Percentiles rank a stretch among this genome's conserved stretches.
These are phyloP conservation scores for Saksenaea vasiformis DNA, from an alignment of 371 early-diverging fungal genomes.

Conservation along the genomic window DNA sequence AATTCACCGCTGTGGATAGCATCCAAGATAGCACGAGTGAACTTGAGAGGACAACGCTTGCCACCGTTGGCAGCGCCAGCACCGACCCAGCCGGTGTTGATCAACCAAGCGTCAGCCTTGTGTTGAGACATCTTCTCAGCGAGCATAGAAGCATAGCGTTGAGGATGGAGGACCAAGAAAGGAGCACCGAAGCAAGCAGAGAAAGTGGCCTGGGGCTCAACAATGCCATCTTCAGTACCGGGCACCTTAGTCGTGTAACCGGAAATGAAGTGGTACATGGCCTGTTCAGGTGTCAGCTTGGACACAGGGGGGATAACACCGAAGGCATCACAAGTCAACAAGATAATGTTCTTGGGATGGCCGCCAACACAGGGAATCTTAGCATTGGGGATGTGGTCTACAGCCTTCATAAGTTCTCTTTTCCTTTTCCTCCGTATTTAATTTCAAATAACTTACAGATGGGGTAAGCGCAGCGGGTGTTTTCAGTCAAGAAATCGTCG, in stretches of 20 bases:
- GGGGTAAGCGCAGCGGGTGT: slow-evolving; percentile 98
- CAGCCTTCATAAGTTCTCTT: background rate
- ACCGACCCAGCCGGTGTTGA: slow-evolving; percentile 99
- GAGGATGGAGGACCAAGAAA: slow-evolving; percentile 97
- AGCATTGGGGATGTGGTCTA: slow-evolving; percentile 93
- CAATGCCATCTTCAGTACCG: slow-evolving; percentile 96
- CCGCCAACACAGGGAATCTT: slow-evolving; percentile 93
- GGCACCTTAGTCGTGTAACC: slow-evolving; percentile 94
- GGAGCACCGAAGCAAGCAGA: slow-evolving; percentile 96
- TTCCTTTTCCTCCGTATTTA: too few species aligned
- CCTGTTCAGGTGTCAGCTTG: slow-evolving; percentile 88
- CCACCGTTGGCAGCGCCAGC: slow-evolving; percentile 86
- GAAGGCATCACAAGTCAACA: slow-evolving; percentile 98
- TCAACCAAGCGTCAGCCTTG: slow-evolving; percentile 92
- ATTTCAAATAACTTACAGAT: slow-evolving; percentile 46
- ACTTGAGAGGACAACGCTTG: slow-evolving; percentile 93
- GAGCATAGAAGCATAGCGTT: slow-evolving; percentile 96
- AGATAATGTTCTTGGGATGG: slow-evolving; percentile 95
- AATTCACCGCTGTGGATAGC: slow-evolving; percentile 92
- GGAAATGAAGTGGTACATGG: slow-evolving; percentile 97
- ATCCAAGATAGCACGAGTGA: slow-evolving; percentile 96
- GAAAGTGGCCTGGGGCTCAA: slow-evolving; percentile 92
- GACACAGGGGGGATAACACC: slow-evolving; percentile 97
- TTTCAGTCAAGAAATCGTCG: slow-evolving; percentile 87
- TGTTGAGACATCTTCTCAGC: slow-evolving; percentile 92